A percentile compares a stretch with the other conserved stretches of the same genome.
Evolutionary conservation across 306 rosid genomes (phyloP).

Genomic region (Castanea crenata): DNA sequence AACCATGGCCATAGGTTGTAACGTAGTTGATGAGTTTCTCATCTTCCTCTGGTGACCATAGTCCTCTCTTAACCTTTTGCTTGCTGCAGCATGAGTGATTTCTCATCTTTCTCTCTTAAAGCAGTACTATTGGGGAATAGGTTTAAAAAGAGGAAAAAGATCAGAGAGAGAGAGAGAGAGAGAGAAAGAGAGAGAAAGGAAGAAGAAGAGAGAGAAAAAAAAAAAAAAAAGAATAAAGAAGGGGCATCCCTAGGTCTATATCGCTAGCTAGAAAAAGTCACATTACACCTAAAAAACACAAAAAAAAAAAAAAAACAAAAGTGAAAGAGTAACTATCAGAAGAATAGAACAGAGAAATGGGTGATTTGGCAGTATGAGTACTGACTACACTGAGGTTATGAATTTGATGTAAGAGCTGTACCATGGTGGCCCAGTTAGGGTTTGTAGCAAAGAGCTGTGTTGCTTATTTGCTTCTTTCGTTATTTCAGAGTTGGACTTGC

Average conservation of each 20-base stretch:
- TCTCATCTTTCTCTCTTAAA: constrained; percentile 40
- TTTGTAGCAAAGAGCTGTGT: constrained; percentile 33
- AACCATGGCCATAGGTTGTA: constrained; percentile 86
- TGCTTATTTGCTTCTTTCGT: constrained; percentile 45
- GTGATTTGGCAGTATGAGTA: constrained; percentile 26
- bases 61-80: constrained; percentile 95
- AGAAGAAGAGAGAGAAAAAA: background rate
- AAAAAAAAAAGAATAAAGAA: background rate
- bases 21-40: constrained; percentile 88
- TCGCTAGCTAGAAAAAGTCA: constrained; percentile 18
- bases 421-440: no score
- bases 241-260: background rate
- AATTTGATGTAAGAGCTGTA: no score
- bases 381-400: constrained; percentile 41
- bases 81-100: constrained; percentile 96
- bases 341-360: constrained; percentile 17
- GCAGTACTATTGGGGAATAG: background rate
- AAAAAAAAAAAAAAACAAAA: no score
- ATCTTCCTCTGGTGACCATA: constrained; percentile 99
- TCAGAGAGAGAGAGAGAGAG: background rate
- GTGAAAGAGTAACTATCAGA: background rate
- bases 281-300: no score
- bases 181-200: no score
- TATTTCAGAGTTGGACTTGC: background rate
- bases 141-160: constrained; percentile 3